Evolutionary conservation across 768 basidiomycete species (phyloP).

Genomic region (Ephemerocybe angulata): DNA sequence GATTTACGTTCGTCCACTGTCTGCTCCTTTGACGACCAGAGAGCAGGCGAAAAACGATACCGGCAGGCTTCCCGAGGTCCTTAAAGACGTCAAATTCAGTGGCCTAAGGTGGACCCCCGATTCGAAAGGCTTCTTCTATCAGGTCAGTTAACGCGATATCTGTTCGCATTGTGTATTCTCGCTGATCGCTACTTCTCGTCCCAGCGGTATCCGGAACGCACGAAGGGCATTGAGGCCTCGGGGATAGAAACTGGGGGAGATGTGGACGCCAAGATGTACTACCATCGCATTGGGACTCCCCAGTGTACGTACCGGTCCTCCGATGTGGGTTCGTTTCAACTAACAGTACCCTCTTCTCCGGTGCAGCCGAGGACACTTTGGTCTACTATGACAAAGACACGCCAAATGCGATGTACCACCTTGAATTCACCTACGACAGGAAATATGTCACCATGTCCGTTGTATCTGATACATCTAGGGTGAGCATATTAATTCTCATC

Average conservation of each 20-base stretch:
- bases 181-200: not conserved
- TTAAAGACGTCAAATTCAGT: conserved; percentile 77
- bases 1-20: conserved; percentile 63
- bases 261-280: conserved; percentile 69
- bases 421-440: conserved; percentile 59
- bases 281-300: conserved; percentile 67
- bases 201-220: conserved; percentile 55
- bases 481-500: conserved; percentile 26
- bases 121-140: conserved; percentile 83
- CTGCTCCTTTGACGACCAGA: conserved; percentile 48
- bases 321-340: not conserved
- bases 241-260: conserved; percentile 57
- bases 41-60: conserved; percentile 43
- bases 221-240: conserved; percentile 49
- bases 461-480: conserved; percentile 60
- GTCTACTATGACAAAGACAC: conserved; percentile 61
- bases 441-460: conserved; percentile 57
- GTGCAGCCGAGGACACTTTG: conserved; percentile 62
- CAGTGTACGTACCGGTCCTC: conserved; percentile 46
- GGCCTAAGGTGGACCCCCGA: conserved; percentile 71
- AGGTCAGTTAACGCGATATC: conserved; percentile 30
- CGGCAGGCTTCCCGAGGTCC: conserved; percentile 56
- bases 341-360: conserved; percentile 1
- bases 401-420: conserved; percentile 62
- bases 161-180: not conserved